Evolutionary conservation across 2,329 filamentous ascomycete genomes (phyloP), one percentile per base, ranked within the genome.

Genomic region (Arthrobotrys entomopaga): DNA sequence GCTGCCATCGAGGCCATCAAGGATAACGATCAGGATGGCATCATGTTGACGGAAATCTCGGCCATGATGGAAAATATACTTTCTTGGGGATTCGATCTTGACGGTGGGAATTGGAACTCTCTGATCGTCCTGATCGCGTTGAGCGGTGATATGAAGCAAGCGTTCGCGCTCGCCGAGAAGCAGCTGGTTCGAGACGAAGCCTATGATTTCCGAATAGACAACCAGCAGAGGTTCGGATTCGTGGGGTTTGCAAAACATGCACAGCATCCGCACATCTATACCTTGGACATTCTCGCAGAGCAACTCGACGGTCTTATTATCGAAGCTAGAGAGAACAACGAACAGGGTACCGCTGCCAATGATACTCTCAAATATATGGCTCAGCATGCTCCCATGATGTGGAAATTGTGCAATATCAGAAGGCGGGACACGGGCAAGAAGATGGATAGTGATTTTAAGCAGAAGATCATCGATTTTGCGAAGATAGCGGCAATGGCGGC

Each of bases 21-120:
- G 16, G 11, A 42, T 8, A 16, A 20, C 6, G 16, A 26, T 15
- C 43, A 29, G 3, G 57, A 66, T 48, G 61, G 49, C 16, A 58
- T 73, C 22, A 66, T 49, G 4, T 29, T 73, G 5, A 19, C 50
- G 22, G 69, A 73, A 52, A 66, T 73, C 7, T 54, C 29, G 2
- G 40, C 22, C 4, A 42, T 73, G 26, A 73, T 73, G 69, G 24
- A 66, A 54, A 43, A 65, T 2, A 73, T 73, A 13, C 38, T 61
- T 16, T 19, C 48, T 0, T 69, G 58, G 58, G 71, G 71, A 3
- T 75, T 75, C 13, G 63, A 67, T 4, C 63, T 75, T n/a, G 71
- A 75, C 13, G 65, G 65, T 42, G 59, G 65, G 11, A 75, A 75
- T 42, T 75, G 71, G 71, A 75, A 75, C 22, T 59, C 52, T 34